Conservation (phyloP, 2,329 filamentous ascomycete species). For the Colletotrichum orchidophilum region DNA sequence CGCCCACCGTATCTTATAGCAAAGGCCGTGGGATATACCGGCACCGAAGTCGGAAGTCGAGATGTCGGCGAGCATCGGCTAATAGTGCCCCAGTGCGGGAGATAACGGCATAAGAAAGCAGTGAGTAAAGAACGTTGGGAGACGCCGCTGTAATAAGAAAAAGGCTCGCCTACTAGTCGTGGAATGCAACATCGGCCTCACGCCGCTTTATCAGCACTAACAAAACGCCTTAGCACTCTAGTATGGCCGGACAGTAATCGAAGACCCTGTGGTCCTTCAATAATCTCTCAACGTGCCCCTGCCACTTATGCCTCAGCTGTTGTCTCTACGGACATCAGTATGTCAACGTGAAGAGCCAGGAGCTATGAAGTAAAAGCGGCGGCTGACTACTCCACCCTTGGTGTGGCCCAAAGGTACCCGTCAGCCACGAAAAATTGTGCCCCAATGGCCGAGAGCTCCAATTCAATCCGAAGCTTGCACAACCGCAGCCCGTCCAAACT, state of each 20-base stretch:
- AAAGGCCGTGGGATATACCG: too few relatives aligned
- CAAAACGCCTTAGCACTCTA: background rate
- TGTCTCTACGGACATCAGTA: background rate
- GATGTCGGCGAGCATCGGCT: slow-evolving; percentile 9
- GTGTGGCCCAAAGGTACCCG: background rate
- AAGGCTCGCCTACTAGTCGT: background rate
- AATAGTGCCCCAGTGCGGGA: slow-evolving; percentile 35
- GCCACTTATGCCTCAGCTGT: background rate
- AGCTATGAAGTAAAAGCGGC: background rate
- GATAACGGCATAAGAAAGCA: slow-evolving; percentile 15
- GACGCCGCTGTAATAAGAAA: background rate
- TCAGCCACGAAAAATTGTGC: slow-evolving; percentile 10
- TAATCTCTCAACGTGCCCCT: background rate
- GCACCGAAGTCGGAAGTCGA: too few relatives aligned
- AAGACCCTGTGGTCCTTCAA: background rate
- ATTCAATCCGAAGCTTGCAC: slow-evolving; percentile 8
- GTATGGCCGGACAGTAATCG: background rate
- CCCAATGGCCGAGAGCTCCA: slow-evolving; percentile 7
- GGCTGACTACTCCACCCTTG: background rate
- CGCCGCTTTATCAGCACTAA: background rate
- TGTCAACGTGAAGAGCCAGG: background rate
- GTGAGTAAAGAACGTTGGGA: slow-evolving; percentile 4
- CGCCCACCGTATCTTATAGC: too few relatives aligned
- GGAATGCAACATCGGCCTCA: background rate
- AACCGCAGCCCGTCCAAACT: background rate